Evolutionary conservation across 2,329 filamentous ascomycete species (phyloP), one percentile per base, ranked within the genome.

Genomic region (Zarea fungicola): DNA sequence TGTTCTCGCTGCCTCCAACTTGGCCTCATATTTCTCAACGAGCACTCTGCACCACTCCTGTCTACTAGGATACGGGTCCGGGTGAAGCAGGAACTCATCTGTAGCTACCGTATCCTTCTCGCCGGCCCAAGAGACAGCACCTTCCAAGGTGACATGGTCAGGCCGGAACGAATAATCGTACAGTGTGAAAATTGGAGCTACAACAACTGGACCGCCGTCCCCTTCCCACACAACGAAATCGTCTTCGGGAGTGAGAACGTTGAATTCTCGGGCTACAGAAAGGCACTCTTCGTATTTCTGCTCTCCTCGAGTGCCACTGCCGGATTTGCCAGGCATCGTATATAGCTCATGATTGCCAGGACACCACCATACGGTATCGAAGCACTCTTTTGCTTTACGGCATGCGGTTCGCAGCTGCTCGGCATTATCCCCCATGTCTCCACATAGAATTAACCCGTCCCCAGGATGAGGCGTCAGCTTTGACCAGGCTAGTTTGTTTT

Each of bases 121-220:
- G 51, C 61, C 58, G n/a, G 66, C 66, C 66, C 66, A 69, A 22
- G 54, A 52, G 25, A 68, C 53, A 1, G 76, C 77, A 18, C 66
- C 61, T 49, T 75, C 75, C n/a, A 48, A 32, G 44, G 35, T 48
- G 8, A 81, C 69, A 39, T 76, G 56, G 2, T 60, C 65, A 0
- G 78, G 78, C 0, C 77, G 67, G 60, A 80, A 81, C 52, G 69
- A 75, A 62, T 81, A 81, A 62, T 81, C 78, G 65, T 81, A 81
- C 13, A 81, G 65, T 1, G 77, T 80, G 65, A 81, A 81, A 42
- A 79, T 70, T 26, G 75, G 78, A 26, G 73, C 75, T 34, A 81
- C 69, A 31, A 81, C 52, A 6, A 65, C 73, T 5, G 71, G 71
- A 4, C 67, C 66, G 19, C 71, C 73, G 7, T 70, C 67, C n/a